Conservation (phyloP, 192 early-diverging fungal genomes). For the Neocallimastix lanati region DNA sequence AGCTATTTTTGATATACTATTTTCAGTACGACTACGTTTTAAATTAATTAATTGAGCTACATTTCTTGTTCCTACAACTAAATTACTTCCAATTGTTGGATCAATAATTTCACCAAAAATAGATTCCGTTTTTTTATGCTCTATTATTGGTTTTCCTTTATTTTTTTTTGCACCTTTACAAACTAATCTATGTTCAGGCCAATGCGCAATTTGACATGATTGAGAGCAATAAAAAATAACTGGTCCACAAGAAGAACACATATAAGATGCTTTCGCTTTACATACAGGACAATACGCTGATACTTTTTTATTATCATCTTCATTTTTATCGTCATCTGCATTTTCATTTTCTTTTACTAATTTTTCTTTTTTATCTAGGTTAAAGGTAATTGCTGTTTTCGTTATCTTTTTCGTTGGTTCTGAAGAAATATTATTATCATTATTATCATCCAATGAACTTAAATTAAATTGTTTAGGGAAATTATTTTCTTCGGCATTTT, state of each 20-base stretch:
- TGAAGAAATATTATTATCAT: not conserved
- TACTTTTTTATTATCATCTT: not conserved
- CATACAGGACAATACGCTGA: not conserved
- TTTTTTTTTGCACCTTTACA: not conserved
- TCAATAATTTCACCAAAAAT: not conserved
- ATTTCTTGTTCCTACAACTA: not conserved
- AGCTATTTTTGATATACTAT: not conserved
- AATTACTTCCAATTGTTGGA: not conserved
- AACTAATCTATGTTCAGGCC: not conserved
- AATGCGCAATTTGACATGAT: not conserved
- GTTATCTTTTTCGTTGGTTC: not conserved
- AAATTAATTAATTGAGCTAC: not conserved
- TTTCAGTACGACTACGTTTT: not conserved
- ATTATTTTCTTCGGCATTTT: no score
- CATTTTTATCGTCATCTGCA: not conserved
- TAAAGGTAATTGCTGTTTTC: not conserved
- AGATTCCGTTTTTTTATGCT: not conserved
- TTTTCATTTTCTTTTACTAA: not conserved
- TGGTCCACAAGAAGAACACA: not conserved
- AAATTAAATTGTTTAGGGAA: no score
- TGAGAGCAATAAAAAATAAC: not conserved
- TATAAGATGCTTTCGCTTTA: not conserved
- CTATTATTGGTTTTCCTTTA: not conserved
- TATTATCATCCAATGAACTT: not conserved
- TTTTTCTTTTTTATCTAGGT: not conserved